phyloP scores from a whole-genome alignment of 768 basidiomycete species.

The Collybia sordida region DNA sequence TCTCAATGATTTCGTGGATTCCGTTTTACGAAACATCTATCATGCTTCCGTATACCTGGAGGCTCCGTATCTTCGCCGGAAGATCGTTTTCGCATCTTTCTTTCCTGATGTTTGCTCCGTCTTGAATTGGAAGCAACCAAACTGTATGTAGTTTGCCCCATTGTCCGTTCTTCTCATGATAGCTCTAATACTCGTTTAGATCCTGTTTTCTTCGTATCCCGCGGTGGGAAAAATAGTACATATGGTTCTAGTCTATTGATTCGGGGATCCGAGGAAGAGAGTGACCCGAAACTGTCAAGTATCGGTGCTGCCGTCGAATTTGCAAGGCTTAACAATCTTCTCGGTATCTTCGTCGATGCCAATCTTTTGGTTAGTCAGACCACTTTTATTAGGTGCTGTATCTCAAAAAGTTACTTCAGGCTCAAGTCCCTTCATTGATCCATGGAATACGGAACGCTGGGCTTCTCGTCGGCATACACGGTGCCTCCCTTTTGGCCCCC shows the following conservation, averaged over 20 bases:
- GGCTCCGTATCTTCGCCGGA: constrained; percentile 57
- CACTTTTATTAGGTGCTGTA: constrained; percentile 7
- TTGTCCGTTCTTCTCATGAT: not conserved
- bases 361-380: constrained; percentile 67
- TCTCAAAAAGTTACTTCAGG: constrained; percentile 36
- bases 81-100: constrained; percentile 91
- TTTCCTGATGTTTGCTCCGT: constrained; percentile 87
- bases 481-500: constrained; percentile 42
- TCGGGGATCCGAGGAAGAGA: constrained; percentile 36
- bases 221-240: constrained; percentile 66
- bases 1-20: constrained; percentile 82
- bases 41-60: constrained; percentile 55
- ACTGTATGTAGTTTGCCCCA: constrained; percentile 61
- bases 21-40: constrained; percentile 82
- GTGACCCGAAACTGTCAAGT: constrained; percentile 59
- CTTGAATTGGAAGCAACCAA: constrained; percentile 99
- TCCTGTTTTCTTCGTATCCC: constrained; percentile 92
- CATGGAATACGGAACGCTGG: constrained; percentile 88
- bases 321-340: constrained; percentile 86
- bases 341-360: constrained; percentile 89
- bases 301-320: constrained; percentile 93
- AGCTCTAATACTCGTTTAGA: constrained; percentile 44
- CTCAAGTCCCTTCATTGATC: constrained; percentile 86
- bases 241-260: constrained; percentile 38
- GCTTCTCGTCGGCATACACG: constrained; percentile 83